Percentiles rank a stretch among this genome's conserved stretches.
phyloP scores from a whole-genome alignment of 2,329 filamentous ascomycete genomes.

The Chrysoporthe austroafricana region DNA sequence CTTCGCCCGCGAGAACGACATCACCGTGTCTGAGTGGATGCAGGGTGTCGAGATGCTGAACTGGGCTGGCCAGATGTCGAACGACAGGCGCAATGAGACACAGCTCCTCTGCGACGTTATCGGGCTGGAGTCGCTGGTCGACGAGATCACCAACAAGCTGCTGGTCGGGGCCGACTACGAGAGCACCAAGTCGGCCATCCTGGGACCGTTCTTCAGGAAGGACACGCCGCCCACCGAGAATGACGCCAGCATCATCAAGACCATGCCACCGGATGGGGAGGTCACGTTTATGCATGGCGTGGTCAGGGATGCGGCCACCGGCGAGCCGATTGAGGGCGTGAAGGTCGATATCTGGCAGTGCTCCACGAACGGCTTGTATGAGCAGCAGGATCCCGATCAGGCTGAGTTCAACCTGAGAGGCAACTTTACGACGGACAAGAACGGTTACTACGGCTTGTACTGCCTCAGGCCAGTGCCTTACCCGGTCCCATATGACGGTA shows the following conservation, averaged over 20 bases:
- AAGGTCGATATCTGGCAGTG: constrained; percentile 81
- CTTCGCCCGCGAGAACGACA: constrained; percentile 77
- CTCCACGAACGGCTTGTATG: constrained; percentile 69
- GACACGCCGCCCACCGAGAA: constrained; percentile 72
- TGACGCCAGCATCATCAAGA: constrained; percentile 66
- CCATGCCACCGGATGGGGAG: constrained; percentile 53
- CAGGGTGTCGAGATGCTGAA: constrained; percentile 63
- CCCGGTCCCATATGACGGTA: constrained; percentile 34
- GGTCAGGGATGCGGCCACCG: constrained; percentile 59
- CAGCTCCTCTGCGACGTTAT: constrained; percentile 75
- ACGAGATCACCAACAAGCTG: constrained; percentile 75
- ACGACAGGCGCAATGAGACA: constrained; percentile 71
- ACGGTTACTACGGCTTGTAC: constrained; percentile 64
- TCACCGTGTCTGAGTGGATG: constrained; percentile 82
- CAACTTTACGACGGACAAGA: constrained; percentile 64
- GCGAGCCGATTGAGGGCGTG: constrained; percentile 66
- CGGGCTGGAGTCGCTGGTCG: constrained; percentile 76
- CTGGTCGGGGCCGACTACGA: constrained; percentile 50
- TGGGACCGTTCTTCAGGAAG: constrained; percentile 83
- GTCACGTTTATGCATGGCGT: constrained; percentile 68
- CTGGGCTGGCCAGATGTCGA: constrained; percentile 70
- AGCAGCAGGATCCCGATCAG: constrained; percentile 69
- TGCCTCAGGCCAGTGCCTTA: constrained; percentile 58
- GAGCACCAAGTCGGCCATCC: constrained; percentile 73
- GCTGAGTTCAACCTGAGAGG: constrained; percentile 68